Conservation (phyloP, 495 filamentous ascomycete genomes). For the Penicillium alfredii region DNA sequence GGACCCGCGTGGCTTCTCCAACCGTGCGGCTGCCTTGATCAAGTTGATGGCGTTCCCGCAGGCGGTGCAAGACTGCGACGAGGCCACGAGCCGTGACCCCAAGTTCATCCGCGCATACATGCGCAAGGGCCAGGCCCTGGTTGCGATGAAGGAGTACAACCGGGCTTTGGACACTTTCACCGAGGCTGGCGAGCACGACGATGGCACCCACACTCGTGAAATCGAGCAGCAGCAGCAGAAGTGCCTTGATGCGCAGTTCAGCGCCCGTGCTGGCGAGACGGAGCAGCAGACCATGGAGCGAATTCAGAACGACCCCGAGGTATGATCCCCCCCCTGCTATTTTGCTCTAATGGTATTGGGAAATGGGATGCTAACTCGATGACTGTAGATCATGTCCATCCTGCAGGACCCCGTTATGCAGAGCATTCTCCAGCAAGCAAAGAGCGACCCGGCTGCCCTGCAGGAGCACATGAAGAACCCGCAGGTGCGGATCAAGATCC, state of each 20-base stretch:
- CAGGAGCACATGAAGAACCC: slow-evolving; percentile 96
- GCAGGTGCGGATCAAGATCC: slow-evolving; percentile 74
- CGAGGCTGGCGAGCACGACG: slow-evolving; percentile 73
- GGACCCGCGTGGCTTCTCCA: slow-evolving; percentile 92
- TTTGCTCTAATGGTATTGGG: not conserved
- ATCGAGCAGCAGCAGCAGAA: slow-evolving; percentile 94
- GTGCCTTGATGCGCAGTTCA: slow-evolving; percentile 85
- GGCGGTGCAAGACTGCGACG: slow-evolving; percentile 88
- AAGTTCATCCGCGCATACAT: slow-evolving; percentile 95
- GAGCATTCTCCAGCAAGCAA: slow-evolving; percentile 92
- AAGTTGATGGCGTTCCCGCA: slow-evolving; percentile 94
- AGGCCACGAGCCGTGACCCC: slow-evolving; percentile 81
- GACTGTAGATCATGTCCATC: slow-evolving; percentile 71
- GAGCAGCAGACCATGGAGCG: slow-evolving; percentile 94
- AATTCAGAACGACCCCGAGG: slow-evolving; percentile 88
- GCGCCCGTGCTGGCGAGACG: slow-evolving; percentile 84
- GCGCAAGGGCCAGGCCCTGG: slow-evolving; percentile 86
- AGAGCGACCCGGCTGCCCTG: slow-evolving; percentile 83
- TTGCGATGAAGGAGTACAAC: slow-evolving; percentile 96
- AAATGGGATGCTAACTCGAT: slow-evolving; percentile 26
- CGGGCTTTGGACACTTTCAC: slow-evolving; percentile 85
- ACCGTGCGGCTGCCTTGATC: slow-evolving; percentile 92
- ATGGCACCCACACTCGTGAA: slow-evolving; percentile 72
- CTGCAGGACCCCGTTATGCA: slow-evolving; percentile 97
- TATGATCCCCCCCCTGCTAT: slow-evolving; percentile 36